Evolutionary conservation across 1,284 basidiomycete genomes (phyloP), one percentile per base, ranked within the genome.

Genomic region (Malassezia equina): DNA sequence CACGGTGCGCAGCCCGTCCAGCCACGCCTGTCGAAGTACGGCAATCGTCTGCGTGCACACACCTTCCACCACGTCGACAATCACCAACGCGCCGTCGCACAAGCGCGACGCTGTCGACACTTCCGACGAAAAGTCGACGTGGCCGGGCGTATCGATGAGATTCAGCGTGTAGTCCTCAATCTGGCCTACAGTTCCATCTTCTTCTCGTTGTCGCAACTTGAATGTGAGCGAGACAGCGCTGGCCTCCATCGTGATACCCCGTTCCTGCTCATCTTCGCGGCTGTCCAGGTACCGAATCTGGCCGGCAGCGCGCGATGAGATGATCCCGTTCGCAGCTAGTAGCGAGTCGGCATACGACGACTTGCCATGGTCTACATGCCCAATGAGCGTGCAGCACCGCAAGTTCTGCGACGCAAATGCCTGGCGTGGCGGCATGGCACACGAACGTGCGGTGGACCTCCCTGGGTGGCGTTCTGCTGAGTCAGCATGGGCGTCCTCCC

Each of bases 171-270:
- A 91, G 83, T 75, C 80, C 61, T 82, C 54, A 23, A 66, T 60
- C 3, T 57, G 61, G 7, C 60, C 64, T 7, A 63, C 57, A 25
- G 36, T 15, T 24, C 65, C 65, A 33, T 68, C 66, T 15, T 55
- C 58, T 32, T 60, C 57, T 7, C 64, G 58, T 15, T 33, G 43
- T 11, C 70, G 65, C 53, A 72, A 59, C 56, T 71, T 74, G 52
- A 73, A 71, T 17, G 58, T 64, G 17, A 74, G 61, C 12, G 67
- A 67, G 33, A 81, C 87, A 0, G 94, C 90, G 72, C 88, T 91
- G 62, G 86, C 88, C 77, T 99, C 91, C 93, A 99, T 98, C 0
- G 94, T 98, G 62, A 99, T 98, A 1, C 94, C 94, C 46, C 94
- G 79, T 76, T 96, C 85, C 73, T 98, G 93, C 75, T 99, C 94